Conservation (phyloP, 1,284 basidiomycete genomes). For the Polyporus tsugae region DNA sequence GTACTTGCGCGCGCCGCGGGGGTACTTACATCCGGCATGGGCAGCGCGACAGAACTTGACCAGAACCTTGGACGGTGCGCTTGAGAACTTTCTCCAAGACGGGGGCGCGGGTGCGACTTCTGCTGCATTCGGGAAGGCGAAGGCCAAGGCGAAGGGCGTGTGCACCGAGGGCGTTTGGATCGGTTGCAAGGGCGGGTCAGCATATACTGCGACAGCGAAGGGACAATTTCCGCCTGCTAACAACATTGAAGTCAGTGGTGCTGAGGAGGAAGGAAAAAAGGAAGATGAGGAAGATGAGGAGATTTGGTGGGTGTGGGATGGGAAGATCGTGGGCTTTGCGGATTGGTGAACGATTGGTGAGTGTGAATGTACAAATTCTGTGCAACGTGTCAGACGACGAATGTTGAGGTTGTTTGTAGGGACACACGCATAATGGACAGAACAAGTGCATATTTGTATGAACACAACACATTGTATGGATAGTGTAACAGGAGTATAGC, state of each 20-base stretch:
- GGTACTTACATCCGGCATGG: slow-evolving; percentile 78
- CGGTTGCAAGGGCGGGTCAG: slow-evolving; percentile 39
- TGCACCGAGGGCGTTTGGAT: slow-evolving; percentile 71
- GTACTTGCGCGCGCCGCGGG: slow-evolving; percentile 72
- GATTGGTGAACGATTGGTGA: slow-evolving; percentile 59
- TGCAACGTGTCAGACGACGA: not conserved
- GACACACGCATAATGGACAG: not conserved
- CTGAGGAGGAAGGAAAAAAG: too few relatives aligned
- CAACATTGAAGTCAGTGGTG: too few relatives aligned
- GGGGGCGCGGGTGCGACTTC: slow-evolving; percentile 20
- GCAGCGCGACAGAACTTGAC: slow-evolving; percentile 68
- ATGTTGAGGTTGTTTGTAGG: not conserved
- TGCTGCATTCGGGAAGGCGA: slow-evolving; percentile 28
- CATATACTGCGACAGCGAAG: slow-evolving; percentile 21
- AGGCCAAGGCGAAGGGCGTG: slow-evolving; percentile 34
- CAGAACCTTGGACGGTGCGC: slow-evolving; percentile 41
- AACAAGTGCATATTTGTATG: not conserved
- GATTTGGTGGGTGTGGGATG: slow-evolving; percentile 86
- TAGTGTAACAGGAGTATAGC: not conserved
- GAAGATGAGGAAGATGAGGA: slow-evolving; percentile 71
- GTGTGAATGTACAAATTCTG: not conserved
- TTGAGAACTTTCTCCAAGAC: slow-evolving; percentile 51
- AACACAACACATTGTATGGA: not conserved
- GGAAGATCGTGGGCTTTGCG: slow-evolving; percentile 71
- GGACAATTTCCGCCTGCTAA: too few relatives aligned